These are phyloP conservation scores for Leptosphaerulina australis DNA, from an alignment of 2,329 filamentous ascomycete genomes.

Conservation along the genomic window DNA sequence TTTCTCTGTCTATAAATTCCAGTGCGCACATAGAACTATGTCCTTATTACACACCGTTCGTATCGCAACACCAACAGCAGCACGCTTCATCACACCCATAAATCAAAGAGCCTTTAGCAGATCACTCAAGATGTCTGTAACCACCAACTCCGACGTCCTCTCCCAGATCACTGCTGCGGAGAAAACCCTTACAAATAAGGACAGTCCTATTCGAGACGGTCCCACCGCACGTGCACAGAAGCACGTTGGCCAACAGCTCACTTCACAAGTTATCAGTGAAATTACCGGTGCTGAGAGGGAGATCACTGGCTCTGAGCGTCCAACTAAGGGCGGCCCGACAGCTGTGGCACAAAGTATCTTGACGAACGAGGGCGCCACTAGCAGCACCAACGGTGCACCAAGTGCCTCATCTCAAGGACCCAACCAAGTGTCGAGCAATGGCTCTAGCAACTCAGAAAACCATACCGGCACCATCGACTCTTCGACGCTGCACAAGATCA, in stretches of 20 bases:
- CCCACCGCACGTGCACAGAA: slow-evolving; percentile 53
- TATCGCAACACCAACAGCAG: slow-evolving; percentile 16
- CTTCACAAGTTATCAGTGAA: slow-evolving; percentile 45
- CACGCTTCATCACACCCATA: slow-evolving; percentile 16
- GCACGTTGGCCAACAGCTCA: slow-evolving; percentile 44
- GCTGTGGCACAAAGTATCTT: slow-evolving; percentile 44
- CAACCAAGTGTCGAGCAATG: slow-evolving; percentile 3
- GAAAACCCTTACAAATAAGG: slow-evolving; percentile 47
- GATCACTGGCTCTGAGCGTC: slow-evolving; percentile 45
- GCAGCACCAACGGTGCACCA: background rate
- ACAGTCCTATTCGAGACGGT: slow-evolving; percentile 45
- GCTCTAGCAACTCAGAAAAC: background rate
- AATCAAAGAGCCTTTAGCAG: slow-evolving; percentile 23
- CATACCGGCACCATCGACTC: slow-evolving; percentile 35
- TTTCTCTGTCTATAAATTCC: too few species aligned
- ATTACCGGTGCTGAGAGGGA: slow-evolving; percentile 52
- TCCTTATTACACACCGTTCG: too few species aligned
- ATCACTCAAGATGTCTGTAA: slow-evolving; percentile 21
- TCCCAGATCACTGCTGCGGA: slow-evolving; percentile 51
- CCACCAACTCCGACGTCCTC: slow-evolving; percentile 49
- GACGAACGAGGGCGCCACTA: background rate
- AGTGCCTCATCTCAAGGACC: slow-evolving; percentile 1
- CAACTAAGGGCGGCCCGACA: slow-evolving; percentile 49
- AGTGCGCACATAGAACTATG: too few species aligned
- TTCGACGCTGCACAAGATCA: slow-evolving; percentile 37